Percentiles rank a stretch among this genome's conserved stretches.
Conservation (phyloP, 352 stramenopile genomes). For the Thraustotheca clavata region DNA sequence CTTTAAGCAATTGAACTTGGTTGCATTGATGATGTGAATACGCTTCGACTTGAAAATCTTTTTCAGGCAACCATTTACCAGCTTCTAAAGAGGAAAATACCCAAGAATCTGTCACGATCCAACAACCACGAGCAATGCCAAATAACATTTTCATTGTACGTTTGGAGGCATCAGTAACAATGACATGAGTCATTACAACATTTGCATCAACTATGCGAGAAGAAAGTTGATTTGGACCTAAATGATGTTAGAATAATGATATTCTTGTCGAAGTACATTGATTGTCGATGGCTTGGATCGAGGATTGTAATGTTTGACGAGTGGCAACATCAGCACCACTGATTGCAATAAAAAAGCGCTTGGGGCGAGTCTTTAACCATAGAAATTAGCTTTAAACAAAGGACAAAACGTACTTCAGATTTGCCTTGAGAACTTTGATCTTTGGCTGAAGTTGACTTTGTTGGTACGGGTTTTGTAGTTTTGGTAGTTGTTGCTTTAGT, state of each 20-base stretch:
- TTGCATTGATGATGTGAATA: neutral
- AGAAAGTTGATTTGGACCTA: slow-evolving; percentile 42
- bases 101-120: slow-evolving; percentile 74
- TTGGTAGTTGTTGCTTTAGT: neutral
- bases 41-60: slow-evolving; percentile 44
- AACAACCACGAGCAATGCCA: slow-evolving; percentile 65
- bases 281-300: slow-evolving; percentile 67
- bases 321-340: slow-evolving; percentile 54
- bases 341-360: slow-evolving; percentile 63
- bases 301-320: slow-evolving; percentile 54
- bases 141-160: slow-evolving; percentile 83
- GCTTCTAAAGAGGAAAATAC: slow-evolving; percentile 67
- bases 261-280: slow-evolving; percentile 29
- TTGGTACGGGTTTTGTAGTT: neutral
- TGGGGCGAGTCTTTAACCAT: neutral
- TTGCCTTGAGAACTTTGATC: neutral
- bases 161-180: slow-evolving; percentile 54
- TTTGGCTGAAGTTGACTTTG: neutral
- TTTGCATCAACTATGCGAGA: slow-evolving; percentile 75
- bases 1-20: neutral
- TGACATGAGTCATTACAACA: slow-evolving; percentile 62
- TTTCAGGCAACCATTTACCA: slow-evolving; percentile 60
- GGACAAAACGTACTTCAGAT: neutral
- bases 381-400: neutral
- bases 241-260: slow-evolving; percentile 8